These are phyloP conservation scores for Anastatica hierochuntica DNA, from an alignment of 345 rosid genomes.

Conservation along the genomic window DNA sequence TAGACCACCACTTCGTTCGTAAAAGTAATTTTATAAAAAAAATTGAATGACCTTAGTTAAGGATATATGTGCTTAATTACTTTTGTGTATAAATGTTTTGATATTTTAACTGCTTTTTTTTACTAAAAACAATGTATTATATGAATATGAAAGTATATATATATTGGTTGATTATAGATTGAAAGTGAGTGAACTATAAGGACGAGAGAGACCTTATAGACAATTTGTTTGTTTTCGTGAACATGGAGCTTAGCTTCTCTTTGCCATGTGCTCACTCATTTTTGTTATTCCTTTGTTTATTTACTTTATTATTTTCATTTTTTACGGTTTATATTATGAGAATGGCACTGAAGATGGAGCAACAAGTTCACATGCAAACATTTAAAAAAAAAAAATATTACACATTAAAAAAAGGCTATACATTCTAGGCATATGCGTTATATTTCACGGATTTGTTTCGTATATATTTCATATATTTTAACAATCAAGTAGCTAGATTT, in stretches of 20 bases:
- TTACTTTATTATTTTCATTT: not conserved
- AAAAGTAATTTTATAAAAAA: too few species aligned
- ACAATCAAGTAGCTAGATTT: conserved; percentile 13
- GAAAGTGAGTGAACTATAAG: conserved; percentile 20
- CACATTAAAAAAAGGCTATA: conserved; percentile 6
- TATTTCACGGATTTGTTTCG: not conserved
- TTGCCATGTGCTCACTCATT: conserved; percentile 19
- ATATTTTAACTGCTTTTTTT: too few species aligned
- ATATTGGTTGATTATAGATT: conserved; percentile 1
- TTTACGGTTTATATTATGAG: conserved; percentile 2
- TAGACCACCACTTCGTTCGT: too few species aligned
- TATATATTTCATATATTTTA: not conserved
- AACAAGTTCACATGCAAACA: conserved; percentile 28
- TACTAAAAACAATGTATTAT: not conserved
- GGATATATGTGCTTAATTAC: too few species aligned
- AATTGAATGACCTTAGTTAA: too few species aligned
- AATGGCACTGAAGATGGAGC: conserved; percentile 31
- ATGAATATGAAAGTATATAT: not conserved
- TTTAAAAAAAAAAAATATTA: not conserved
- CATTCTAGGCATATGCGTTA: conserved; percentile 27
- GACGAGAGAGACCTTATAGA: conserved; percentile 19
- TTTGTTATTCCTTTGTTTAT: not conserved
- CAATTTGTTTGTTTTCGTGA: conserved; percentile 29
- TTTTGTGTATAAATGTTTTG: too few species aligned
- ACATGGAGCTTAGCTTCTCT: conserved; percentile 26